Evolutionary conservation across 2,329 filamentous ascomycete genomes (phyloP).

Genomic region (Cladophialophora yegresii): DNA sequence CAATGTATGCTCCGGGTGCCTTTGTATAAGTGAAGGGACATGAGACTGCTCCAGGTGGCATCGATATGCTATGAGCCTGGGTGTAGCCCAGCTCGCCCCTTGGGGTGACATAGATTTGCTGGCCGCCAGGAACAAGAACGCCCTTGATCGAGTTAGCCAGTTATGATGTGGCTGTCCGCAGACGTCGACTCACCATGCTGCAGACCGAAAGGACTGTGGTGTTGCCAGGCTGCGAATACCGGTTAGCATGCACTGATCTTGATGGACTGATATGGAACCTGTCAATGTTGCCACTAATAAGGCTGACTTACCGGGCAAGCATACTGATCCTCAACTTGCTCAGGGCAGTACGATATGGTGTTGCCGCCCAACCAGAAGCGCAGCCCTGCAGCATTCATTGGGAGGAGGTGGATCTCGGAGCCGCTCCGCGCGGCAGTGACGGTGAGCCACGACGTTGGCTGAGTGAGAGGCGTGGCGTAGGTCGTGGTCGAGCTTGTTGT

Average conservation of each 20-base stretch:
- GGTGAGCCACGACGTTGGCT: slow-evolving; percentile 42
- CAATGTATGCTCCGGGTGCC: slow-evolving; percentile 37
- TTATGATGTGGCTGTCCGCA: neutral
- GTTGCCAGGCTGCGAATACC: slow-evolving; percentile 42
- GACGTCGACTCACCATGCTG: slow-evolving; percentile 36
- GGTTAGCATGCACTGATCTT: neutral
- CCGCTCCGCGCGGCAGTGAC: slow-evolving; percentile 51
- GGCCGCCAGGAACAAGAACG: slow-evolving; percentile 63
- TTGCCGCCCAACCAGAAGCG: slow-evolving; percentile 55
- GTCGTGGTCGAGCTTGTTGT: slow-evolving; percentile 23
- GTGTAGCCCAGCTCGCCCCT: slow-evolving; percentile 61
- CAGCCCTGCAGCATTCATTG: slow-evolving; percentile 51
- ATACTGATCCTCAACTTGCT: slow-evolving; percentile 39
- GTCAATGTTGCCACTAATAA: neutral
- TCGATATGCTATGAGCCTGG: slow-evolving; percentile 55
- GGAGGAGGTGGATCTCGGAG: slow-evolving; percentile 53
- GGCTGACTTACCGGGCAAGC: slow-evolving; percentile 43
- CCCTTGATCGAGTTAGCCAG: slow-evolving; percentile 39
- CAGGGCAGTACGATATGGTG: slow-evolving; percentile 55
- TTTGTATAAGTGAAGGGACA: slow-evolving; percentile 53
- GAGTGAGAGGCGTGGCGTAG: slow-evolving; percentile 16
- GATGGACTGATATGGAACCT: neutral
- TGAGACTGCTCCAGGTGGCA: slow-evolving; percentile 54
- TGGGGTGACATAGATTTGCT: slow-evolving; percentile 60
- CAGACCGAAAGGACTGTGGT: slow-evolving; percentile 50